phyloP scores from a whole-genome alignment of 2,329 filamentous ascomycete genomes.

The Neospermospora avenae region DNA sequence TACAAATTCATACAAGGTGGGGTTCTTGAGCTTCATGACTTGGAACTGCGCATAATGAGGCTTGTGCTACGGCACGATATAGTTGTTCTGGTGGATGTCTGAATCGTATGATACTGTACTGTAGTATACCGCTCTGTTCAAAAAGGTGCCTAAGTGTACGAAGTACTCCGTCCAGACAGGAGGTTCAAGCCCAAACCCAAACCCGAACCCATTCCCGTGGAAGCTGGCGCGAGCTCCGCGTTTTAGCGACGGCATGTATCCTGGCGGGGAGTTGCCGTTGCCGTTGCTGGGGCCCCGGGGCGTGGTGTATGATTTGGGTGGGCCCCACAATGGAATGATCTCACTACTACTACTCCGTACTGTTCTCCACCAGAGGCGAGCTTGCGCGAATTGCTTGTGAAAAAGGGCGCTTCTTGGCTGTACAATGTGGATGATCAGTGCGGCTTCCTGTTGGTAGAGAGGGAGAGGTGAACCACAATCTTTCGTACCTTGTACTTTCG shows the following conservation, averaged over 20 bases:
- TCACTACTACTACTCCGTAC: neutral
- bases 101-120: no score
- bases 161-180: no score
- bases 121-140: no score
- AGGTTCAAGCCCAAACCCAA: neutral
- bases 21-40: no score
- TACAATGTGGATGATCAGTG: neutral
- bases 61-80: no score
- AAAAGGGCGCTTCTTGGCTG: neutral
- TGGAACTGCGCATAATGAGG: no score
- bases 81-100: no score
- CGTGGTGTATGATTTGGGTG: neutral
- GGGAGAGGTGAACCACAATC: neutral
- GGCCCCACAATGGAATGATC: neutral
- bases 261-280: no score
- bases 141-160: no score
- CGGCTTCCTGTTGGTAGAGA: neutral
- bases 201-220: neutral
- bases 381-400: slow-evolving; percentile 1
- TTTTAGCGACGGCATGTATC: no score
- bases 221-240: neutral
- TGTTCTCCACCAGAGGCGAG: neutral
- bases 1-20: no score
- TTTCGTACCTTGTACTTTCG: neutral
- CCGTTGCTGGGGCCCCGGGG: no score